Evolutionary conservation across 1,284 basidiomycete genomes (phyloP), one percentile per base, ranked within the genome.

Genomic region (Vanrija pseudolonga): DNA sequence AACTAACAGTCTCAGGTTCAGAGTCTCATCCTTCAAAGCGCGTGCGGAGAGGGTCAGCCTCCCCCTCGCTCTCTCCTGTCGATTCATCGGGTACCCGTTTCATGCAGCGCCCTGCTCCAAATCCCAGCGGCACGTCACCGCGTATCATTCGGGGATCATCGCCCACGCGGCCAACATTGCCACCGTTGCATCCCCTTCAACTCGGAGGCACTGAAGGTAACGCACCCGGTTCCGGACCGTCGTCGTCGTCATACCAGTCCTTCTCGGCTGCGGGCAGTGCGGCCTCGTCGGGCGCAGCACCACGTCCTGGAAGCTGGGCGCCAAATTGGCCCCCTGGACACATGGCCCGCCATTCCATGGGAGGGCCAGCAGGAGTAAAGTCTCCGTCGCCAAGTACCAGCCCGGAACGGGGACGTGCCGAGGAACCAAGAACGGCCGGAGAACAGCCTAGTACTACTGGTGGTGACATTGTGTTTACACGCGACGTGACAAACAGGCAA

Each of bases 401-500:
- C 43, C 58, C 52, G 17, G 51, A 50, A 14, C 47, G 48, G 15
- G 44, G 47, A 37, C 49, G 51, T 39, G 40, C 26, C 14, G 43
- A 28, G 32, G 32, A 18, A 32, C 48, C 39, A 48, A 45, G 41
- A 40, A 42, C 40, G 28, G 19, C 26, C 17, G 53, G 19, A 56
- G 44, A 26, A 36, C 39, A 36, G 46, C 45, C 47, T 20, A 47
- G 17, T 38, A 39, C 43, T 1, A 18, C 40, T 17, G 50, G 51
- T 6, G 41, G 45, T 2, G 58, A 60, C 24, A 50, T 58, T 20
- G 60, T 68, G 4, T 68, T 71, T 37, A 63, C 66, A 6, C 59
- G 72, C 42, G 66, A 70, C 53, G 62, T 66, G 11, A 62, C 63
- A 19, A 65, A 64, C 51, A 45, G 71, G 36, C 69, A 69, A 19